These are phyloP conservation scores for Oligophagozyma castellii DNA, from an alignment of 1,139 yeast genomes.

Conservation along the genomic window DNA sequence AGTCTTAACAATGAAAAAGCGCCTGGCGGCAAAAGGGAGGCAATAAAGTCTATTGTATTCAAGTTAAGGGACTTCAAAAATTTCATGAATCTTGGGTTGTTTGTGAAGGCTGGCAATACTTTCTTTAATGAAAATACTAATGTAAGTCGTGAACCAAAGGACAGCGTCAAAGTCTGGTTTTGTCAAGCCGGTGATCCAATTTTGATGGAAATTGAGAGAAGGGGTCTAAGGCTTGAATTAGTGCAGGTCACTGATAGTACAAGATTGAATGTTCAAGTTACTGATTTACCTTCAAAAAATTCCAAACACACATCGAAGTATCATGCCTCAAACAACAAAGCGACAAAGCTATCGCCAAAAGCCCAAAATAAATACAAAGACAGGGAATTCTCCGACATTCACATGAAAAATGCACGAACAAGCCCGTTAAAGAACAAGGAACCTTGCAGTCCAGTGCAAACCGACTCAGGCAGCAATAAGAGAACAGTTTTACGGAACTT, in stretches of 20 bases:
- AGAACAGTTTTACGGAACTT: too few relatives aligned
- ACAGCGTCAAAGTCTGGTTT: conserved; percentile 27
- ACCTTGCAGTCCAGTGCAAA: too few relatives aligned
- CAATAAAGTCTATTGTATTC: conserved; percentile 24
- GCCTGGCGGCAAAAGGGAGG: conserved; percentile 2
- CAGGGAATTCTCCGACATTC: too few relatives aligned
- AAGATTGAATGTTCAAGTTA: conserved; percentile 2
- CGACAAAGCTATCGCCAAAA: neutral
- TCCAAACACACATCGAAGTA: neutral
- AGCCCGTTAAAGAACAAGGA: neutral
- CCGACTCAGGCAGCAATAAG: too few relatives aligned
- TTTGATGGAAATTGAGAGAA: conserved; percentile 28
- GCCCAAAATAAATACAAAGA: neutral
- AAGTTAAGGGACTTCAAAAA: conserved; percentile 40
- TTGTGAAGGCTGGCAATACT: conserved; percentile 13
- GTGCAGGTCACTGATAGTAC: conserved; percentile 35
- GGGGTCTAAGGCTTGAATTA: conserved; percentile 22
- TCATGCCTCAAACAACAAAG: too few relatives aligned
- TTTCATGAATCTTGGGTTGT: conserved; percentile 29
- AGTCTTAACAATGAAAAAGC: conserved; percentile 14
- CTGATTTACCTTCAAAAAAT: conserved; percentile 10
- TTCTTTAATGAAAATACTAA: conserved; percentile 24
- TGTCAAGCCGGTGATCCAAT: conserved; percentile 41
- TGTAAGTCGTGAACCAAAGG: neutral
- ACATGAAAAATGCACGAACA: neutral